Percentiles rank a stretch among this genome's conserved stretches.
These are phyloP conservation scores for Cytospora mali DNA, from an alignment of 2,329 filamentous ascomycete genomes.

Conservation along the genomic window DNA sequence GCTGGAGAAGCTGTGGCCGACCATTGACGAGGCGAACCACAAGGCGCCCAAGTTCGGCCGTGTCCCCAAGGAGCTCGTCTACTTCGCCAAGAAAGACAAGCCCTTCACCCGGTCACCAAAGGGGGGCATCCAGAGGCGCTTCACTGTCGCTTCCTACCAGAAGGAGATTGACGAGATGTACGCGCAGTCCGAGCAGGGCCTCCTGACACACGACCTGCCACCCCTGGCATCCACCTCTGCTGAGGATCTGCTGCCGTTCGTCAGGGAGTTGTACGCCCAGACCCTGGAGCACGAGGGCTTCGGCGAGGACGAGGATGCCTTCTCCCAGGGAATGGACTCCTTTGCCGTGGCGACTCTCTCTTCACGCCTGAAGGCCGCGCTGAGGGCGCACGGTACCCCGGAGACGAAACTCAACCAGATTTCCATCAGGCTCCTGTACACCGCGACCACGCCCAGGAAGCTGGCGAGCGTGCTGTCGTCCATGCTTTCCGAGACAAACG, in stretches of 20 bases:
- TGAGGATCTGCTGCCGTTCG: conserved; percentile 17
- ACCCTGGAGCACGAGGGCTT: conserved; percentile 13
- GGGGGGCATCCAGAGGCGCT: conserved; percentile 22
- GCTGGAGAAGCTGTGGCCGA: conserved; percentile 17
- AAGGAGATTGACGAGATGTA: conserved; percentile 24
- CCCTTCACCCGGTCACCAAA: conserved; percentile 21
- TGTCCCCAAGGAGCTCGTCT: conserved; percentile 24
- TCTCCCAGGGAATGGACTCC: conserved; percentile 21
- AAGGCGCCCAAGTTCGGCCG: conserved; percentile 24
- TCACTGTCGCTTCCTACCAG: conserved; percentile 19
- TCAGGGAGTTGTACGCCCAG: conserved; percentile 19
- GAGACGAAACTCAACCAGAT: conserved; percentile 14
- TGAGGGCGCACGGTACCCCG: conserved; percentile 10
- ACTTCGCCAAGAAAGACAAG: conserved; percentile 22
- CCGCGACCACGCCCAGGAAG: conserved; percentile 1
- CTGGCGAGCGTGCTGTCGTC: conserved; percentile 7
- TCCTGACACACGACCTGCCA: conserved; percentile 18
- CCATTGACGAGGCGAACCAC: conserved; percentile 25
- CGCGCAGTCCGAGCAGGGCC: conserved; percentile 15
- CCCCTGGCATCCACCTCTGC: conserved; percentile 10
- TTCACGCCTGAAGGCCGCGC: conserved; percentile 21
- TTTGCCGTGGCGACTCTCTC: conserved; percentile 19
- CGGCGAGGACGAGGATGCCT: conserved; percentile 20
- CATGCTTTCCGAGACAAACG: conserved; percentile 7
- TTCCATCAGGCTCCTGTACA: conserved; percentile 13